phyloP scores from a whole-genome alignment of 768 basidiomycete genomes.

The Collybia sordida region DNA sequence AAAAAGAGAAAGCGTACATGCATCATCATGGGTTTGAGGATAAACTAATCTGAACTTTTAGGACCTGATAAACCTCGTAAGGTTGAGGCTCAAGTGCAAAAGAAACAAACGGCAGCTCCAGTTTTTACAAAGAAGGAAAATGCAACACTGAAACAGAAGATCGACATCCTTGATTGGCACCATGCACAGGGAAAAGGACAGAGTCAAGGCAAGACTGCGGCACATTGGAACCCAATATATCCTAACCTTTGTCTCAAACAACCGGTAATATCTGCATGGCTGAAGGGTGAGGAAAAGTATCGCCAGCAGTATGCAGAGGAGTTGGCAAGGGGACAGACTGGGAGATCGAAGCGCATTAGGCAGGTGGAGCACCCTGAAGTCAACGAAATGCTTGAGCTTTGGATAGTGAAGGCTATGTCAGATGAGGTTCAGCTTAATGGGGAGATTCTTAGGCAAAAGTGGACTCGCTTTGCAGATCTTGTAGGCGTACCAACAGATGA shows the following conservation, averaged over 20 bases:
- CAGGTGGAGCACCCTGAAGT: constrained; percentile 7
- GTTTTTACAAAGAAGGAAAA: constrained; percentile 25
- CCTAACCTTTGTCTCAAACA: constrained; percentile 33
- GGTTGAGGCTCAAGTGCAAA: background rate
- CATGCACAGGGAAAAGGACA: constrained; percentile 21
- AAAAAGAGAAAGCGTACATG: background rate
- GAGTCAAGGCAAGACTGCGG: constrained; percentile 29
- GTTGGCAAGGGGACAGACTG: background rate
- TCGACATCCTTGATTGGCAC: constrained; percentile 36
- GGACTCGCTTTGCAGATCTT: constrained; percentile 30
- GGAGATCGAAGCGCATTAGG: constrained; percentile 3
- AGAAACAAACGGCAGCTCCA: constrained; percentile 6
- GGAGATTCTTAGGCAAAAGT: constrained; percentile 32
- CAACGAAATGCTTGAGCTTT: constrained; percentile 11
- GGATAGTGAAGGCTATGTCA: constrained; percentile 21
- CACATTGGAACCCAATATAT: constrained; percentile 28
- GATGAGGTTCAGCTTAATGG: constrained; percentile 30
- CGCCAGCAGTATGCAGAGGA: constrained; percentile 10
- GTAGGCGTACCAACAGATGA: constrained; percentile 30
- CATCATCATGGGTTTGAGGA: background rate
- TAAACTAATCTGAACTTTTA: background rate
- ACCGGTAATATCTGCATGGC: constrained; percentile 29
- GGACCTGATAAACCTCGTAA: background rate
- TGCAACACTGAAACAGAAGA: constrained; percentile 30
- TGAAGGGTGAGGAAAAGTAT: constrained; percentile 23